Evolutionary conservation across 768 basidiomycete species (phyloP).

Genomic region (Rhodotorula kratochvilovae): DNA sequence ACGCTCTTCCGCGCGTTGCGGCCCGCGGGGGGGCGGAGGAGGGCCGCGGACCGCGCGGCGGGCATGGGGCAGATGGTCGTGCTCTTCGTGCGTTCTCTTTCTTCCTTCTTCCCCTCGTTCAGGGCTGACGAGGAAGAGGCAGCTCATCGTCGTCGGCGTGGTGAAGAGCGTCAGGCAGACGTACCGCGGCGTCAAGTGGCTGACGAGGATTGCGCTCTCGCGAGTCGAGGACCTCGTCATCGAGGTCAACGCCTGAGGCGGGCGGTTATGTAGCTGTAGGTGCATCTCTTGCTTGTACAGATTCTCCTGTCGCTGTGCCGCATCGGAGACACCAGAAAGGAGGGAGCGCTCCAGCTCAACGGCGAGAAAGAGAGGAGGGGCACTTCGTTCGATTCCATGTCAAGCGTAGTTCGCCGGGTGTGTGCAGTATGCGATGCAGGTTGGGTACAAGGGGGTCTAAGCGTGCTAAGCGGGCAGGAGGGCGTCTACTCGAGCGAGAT

Average conservation of each 20-base stretch:
- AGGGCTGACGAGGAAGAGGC: neutral
- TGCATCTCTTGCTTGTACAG: neutral
- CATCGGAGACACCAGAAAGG: too few relatives aligned
- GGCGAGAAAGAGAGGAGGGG: too few relatives aligned
- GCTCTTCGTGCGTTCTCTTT: constrained; percentile 8
- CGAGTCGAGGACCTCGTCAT: constrained; percentile 32
- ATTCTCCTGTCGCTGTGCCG: too few relatives aligned
- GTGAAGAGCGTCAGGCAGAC: constrained; percentile 1
- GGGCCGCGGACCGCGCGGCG: neutral
- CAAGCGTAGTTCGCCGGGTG: neutral
- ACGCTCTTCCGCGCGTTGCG: constrained; percentile 26
- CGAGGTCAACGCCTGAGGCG: constrained; percentile 16
- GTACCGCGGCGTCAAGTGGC: constrained; percentile 18
- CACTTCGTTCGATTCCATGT: too few relatives aligned
- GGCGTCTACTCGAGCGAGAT: constrained; percentile 20
- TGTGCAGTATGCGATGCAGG: neutral
- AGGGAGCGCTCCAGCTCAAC: too few relatives aligned
- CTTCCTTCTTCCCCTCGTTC: too few relatives aligned
- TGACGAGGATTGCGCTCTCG: neutral
- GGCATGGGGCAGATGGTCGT: constrained; percentile 11
- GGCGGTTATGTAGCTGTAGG: neutral
- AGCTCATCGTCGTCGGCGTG: constrained; percentile 27
- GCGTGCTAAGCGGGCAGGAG: neutral
- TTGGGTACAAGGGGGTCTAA: neutral
- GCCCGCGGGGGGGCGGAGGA: constrained; percentile 8